These are phyloP conservation scores for Fusarium newnesense DNA, from an alignment of 2,329 filamentous ascomycete species.

Conservation along the genomic window DNA sequence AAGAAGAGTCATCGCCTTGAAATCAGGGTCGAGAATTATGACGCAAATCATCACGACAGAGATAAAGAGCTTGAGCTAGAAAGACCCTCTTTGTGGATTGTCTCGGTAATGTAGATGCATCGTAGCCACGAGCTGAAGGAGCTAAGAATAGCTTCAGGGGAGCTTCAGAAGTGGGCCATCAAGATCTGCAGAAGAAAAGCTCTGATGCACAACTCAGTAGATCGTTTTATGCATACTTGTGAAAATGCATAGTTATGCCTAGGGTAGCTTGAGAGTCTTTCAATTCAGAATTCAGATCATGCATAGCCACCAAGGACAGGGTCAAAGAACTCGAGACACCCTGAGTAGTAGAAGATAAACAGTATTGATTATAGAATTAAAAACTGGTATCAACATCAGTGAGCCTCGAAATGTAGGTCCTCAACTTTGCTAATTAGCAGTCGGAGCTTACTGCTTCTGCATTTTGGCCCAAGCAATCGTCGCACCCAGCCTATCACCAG, in stretches of 20 bases:
- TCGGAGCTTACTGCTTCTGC: neutral
- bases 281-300: too few relatives aligned
- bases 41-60: neutral
- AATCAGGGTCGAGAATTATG: neutral
- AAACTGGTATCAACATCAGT: neutral
- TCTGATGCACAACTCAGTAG: neutral
- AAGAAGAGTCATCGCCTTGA: slow-evolving; percentile 1
- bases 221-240: neutral
- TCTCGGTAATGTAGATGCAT: neutral
- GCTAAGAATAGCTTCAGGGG: neutral
- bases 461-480: slow-evolving; percentile 24
- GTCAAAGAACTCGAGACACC: neutral
- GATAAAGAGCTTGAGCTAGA: neutral
- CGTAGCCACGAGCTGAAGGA: neutral
- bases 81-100: neutral
- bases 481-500: neutral
- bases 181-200: neutral
- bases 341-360: rapidly evolving
- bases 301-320: too few relatives aligned
- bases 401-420: rapidly evolving
- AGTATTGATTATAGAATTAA: neutral
- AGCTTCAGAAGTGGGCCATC: neutral
- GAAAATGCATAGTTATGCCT: rapidly evolving
- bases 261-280: neutral
- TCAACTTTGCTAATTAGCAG: rapidly evolving